Conservation (phyloP, 106 monocot species). For the Dendrobium huoshanense region DNA sequence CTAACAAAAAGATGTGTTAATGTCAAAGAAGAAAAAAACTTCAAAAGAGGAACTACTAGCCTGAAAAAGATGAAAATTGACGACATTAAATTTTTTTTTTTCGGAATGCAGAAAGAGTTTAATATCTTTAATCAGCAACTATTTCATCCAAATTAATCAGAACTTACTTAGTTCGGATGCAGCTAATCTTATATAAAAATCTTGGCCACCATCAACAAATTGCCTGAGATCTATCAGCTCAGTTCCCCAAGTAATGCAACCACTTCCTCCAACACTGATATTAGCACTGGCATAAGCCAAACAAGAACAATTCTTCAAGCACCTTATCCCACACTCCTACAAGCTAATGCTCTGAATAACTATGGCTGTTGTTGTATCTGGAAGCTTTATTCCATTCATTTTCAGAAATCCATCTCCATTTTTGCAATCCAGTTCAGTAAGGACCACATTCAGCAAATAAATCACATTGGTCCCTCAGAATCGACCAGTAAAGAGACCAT, state of each 20-base stretch:
- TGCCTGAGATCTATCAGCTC: background rate
- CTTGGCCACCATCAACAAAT: background rate
- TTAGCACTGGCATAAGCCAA: constrained; percentile 4
- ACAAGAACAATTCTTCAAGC: constrained; percentile 11
- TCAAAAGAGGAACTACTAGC: background rate
- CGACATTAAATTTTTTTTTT: background rate
- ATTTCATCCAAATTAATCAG: background rate
- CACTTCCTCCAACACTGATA: background rate
- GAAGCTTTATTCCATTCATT: constrained; percentile 24
- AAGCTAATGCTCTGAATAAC: background rate
- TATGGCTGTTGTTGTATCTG: constrained; percentile 6
- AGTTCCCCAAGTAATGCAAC: constrained; percentile 3
- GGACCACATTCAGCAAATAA: constrained; percentile 27
- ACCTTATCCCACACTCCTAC: background rate
- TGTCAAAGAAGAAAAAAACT: too few species aligned
- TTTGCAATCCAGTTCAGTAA: constrained; percentile 26
- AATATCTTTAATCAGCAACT: background rate
- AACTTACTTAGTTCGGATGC: background rate
- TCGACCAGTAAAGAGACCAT: constrained; percentile 30
- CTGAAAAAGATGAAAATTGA: background rate
- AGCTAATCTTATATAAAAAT: background rate
- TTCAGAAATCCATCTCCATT: constrained; percentile 27
- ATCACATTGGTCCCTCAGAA: constrained; percentile 32
- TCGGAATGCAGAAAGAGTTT: background rate
- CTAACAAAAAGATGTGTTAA: too few species aligned